A percentile compares a stretch with the other conserved stretches of the same genome.
Conservation (phyloP, 371 early-diverging fungal species). For the Circinella minor region DNA sequence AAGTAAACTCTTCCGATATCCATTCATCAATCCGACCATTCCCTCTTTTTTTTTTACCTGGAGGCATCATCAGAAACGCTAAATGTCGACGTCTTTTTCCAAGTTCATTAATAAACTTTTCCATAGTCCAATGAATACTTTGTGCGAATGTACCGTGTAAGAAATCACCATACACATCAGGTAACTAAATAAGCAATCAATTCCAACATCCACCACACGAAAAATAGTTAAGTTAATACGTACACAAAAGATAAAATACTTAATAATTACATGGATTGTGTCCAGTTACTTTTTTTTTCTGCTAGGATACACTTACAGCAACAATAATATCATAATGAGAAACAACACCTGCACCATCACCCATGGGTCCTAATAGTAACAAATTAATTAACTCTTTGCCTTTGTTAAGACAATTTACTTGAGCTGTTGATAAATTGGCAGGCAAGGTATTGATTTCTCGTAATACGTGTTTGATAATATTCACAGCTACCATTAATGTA, state of each 20-base stretch:
- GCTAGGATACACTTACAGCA: conserved; percentile 32
- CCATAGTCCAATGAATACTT: conserved; percentile 72
- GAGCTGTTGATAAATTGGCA: conserved; percentile 34
- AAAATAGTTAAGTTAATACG: no score
- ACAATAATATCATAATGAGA: conserved; percentile 58
- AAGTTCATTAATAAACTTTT: conserved; percentile 63
- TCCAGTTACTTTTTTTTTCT: neutral
- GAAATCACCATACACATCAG: conserved; percentile 56
- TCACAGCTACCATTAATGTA: conserved; percentile 44
- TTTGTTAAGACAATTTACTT: conserved; percentile 49
- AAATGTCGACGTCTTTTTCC: conserved; percentile 60
- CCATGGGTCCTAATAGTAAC: conserved; percentile 43
- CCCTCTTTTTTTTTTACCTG: conserved; percentile 29
- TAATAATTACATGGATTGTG: no score
- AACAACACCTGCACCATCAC: conserved; percentile 54
- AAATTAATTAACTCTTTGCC: conserved; percentile 55
- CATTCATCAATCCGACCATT: no score
- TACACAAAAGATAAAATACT: no score
- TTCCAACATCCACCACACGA: neutral
- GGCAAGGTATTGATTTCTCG: conserved; percentile 54
- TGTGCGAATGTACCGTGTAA: conserved; percentile 52
- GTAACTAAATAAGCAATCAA: conserved; percentile 29
- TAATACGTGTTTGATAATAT: conserved; percentile 53
- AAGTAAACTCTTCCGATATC: neutral
- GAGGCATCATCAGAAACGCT: conserved; percentile 68